Base-by-base conservation (phyloP, 257 asterid genomes). In the Buddleja alternifolia region DNA sequence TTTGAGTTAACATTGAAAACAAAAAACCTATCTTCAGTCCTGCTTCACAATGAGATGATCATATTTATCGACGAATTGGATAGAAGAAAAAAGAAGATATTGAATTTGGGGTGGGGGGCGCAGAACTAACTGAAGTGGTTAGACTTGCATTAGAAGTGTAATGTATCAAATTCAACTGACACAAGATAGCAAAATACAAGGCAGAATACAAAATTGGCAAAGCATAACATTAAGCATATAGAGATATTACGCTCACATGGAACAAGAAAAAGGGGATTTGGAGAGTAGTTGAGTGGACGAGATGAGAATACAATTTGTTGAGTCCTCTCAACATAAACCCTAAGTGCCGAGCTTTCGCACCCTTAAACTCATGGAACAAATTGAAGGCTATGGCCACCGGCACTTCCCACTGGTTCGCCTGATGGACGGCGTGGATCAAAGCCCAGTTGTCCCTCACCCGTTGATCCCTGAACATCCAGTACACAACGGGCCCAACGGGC, bases 391-490 rank as follows among this genome's bases (percentile, higher is more conserved):
- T 78, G 45, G 96, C 96, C 10, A 94, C 69, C 25, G 97, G 97
- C 4, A 85, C 95, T 47, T 91, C 63, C 45, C 74, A 60, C 63
- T 76, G 81, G 75, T 84, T 86, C 7, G 99, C 99, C 78, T 89
- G 80, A 75, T 87, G 87, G 63, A 89, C 81, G 75, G 99, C 97
- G 82, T 94, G 99, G 84, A 90, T 88, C 87, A 94, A 75, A 24
- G 99, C 99, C 97, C 96, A 94, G 71, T 94, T 94, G 78, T 94
- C 99, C 69, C 70, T 79, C 70, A 89, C 42, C 84, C 99, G 85
- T 73, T 93, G 99, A 83, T 93, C 97, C 73, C 99, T 84, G 80
- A 93, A 93, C 99, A 93, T 88, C 99, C 99, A 93, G 82, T 93
- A 93, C 48, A 93, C 96, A 20, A 94, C 97, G 51, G 99, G 99